Evolutionary conservation across 2,329 filamentous ascomycete genomes (phyloP).

Genomic region (Neonectria ditissima): DNA sequence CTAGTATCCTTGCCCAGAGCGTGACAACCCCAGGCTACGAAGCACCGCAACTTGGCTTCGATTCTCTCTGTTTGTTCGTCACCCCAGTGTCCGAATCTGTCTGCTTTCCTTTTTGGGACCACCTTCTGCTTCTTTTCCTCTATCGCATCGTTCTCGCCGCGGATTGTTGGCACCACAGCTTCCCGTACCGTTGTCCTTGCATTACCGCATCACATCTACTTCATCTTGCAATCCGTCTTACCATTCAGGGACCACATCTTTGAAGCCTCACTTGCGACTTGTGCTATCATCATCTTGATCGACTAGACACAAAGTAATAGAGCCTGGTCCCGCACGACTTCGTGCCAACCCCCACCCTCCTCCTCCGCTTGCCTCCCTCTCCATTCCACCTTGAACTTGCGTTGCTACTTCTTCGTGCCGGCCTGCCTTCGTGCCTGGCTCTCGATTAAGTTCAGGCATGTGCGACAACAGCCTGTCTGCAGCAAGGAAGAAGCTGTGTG

Average conservation of each 20-base stretch:
- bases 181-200: constrained; percentile 17
- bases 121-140: background rate
- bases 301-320: constrained; percentile 28
- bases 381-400: constrained; percentile 21
- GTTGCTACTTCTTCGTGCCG: constrained; percentile 2
- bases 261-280: constrained; percentile 4
- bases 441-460: constrained; percentile 37
- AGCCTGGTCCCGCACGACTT: constrained; percentile 20
- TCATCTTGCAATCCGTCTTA: constrained; percentile 21
- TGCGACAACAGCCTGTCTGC: constrained; percentile 33
- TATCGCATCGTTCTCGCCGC: constrained; percentile 1
- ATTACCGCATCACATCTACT: constrained; percentile 6
- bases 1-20: constrained; percentile 29
- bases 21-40: constrained; percentile 24
- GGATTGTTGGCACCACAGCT: constrained; percentile 17
- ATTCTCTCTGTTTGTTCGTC: constrained; percentile 2
- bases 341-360: constrained; percentile 24
- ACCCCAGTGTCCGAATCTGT: background rate
- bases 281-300: constrained; percentile 22
- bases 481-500: constrained; percentile 39
- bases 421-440: constrained; percentile 30
- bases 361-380: constrained; percentile 26
- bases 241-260: constrained; percentile 1
- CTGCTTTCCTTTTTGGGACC: background rate
- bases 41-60: background rate